Evolutionary conservation across 2,329 filamentous ascomycete species (phyloP), one percentile per base, ranked within the genome.

Genomic region (Chaetothyriales sp.): DNA sequence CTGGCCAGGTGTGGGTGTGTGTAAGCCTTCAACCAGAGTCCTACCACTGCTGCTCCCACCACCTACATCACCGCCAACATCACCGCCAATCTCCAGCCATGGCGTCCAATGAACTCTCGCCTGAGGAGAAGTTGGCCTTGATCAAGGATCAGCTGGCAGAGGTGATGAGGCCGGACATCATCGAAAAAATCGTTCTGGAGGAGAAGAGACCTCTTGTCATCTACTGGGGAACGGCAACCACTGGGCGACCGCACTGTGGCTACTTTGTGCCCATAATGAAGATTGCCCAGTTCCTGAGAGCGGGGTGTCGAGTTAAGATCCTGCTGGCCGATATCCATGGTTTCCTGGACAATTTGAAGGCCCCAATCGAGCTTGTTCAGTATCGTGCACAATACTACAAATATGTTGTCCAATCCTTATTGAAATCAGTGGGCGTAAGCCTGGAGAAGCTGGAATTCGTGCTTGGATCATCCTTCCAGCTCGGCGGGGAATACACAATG

Each of bases 211-310:
- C 80, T 49, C 76, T 86, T 48, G 83, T 81, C 65, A 79, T 93
- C 66, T 94, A 94, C 79, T 93, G 86, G 86, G 85, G 79, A 43
- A 90, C 84, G 42, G 85, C 86, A 18, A 87, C 86, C 15, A 93
- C 87, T 0, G 87, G 87, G n/a, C 77, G 82, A 53, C 88, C 88
- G 50, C 89, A 95, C 67, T 85, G 80, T 65, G 89, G 86, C 59
- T 95, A 95, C 75, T 86, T 94, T 57, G 84, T 92, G 8, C 83
- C 88, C 5, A 83, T 84, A 60, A 79, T 94, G 64, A 95, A 95
- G 69, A 84, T 95, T 55, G 88, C 87, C 42, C 83, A 95, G 65
- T 80, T 94, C 62, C 79, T 95, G 32, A 77, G 79, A 36, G 88
- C 90, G 26, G 88, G 84, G 39, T 95, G 87, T 70, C 78, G 88